Evolutionary conservation across 2,329 filamentous ascomycete genomes (phyloP), one percentile per base, ranked within the genome.

Genomic region (Talaromyces sp.): DNA sequence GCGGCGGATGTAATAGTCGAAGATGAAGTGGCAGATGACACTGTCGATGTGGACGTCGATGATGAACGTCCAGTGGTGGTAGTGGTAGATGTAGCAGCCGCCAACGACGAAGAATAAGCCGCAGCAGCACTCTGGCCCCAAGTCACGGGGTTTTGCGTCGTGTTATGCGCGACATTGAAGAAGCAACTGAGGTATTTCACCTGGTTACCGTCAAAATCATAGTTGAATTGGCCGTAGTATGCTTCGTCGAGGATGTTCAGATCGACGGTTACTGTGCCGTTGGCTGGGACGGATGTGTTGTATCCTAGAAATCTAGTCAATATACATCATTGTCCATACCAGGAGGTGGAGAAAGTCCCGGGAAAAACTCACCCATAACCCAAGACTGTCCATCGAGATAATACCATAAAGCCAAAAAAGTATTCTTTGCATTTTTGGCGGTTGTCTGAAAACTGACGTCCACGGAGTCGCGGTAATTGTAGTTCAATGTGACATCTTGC

Each of bases 221-320:
- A 17, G 17, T 58, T 58, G 50, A 58, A 58, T 48, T 58, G 56
- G 11, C 39, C 56, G 31, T 58, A 58, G 50, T 58, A 58, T 9
- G 22, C 40, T n/a, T 28, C 9, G 3, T 25, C 33, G 15, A 53
- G 19, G 33, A 58, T 25, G 41, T 58, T 58, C 3, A 58, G 41
- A 17, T 58, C 35, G 40, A 58, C 50, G 7, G 39, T 46, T 33
- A 28, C 13, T 2, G 56, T 39, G 21, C 56, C 56, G 35, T 58
- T 53, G 56, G 43, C n/a, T 25, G 56, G 39, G 10, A 53, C 56
- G n/a, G 56, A 58, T 6, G 40, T 33, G 43, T 58, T 58, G 33
- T 58, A 58, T 46, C 56, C 56, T 58, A n/a, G 15, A 39, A 21
- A 11, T 10, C 25, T 46, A 3, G 39, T 35, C 28, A 57, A 17